Base-by-base conservation (phyloP, 2,329 filamentous ascomycete species). In the Pezicula radicicola region DNA sequence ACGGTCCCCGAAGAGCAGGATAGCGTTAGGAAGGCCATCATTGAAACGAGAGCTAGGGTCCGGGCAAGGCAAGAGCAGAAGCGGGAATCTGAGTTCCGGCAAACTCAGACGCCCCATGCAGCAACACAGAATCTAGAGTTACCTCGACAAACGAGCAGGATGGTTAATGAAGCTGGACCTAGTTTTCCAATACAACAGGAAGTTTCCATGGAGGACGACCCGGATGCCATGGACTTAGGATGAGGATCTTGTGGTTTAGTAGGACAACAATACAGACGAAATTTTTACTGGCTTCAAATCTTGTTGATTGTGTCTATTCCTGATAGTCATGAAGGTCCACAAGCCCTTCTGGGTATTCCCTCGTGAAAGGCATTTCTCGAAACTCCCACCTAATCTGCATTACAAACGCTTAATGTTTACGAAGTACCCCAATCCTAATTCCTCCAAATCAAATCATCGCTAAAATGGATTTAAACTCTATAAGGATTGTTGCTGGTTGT, bases 1-100 rank as follows among this genome's bases (percentile, higher is more conserved):
- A 87, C 83, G 0, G 80, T 96, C 18, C 84, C 91, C 1, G 79
- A 84, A 66, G 85, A 89, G 58, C 79, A 87, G 28, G 87, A 93
- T 67, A 87, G 81, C 55, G 89, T 96, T 55, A 80, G 91, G 54
- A 90, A 86, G 68, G 90, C 90, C 8, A 91, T 97, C 58, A 75
- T 93, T 48, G 92, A 96, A 68, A 83, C 89, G 2, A 80, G 91
- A 48, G 81, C 80, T 44, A 79, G 91, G 50, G 77, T 83, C 33
- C 75, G 88, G 49, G 83, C 88, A 59, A 76, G 72, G 66, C 81
- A 84, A 63, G 74, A 70, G 54, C 65, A 65, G 49, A 72, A 74
- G 62, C 63, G 64, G 49, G 66, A 69, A 55, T 60, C 58, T 18
- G 53, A 55, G 21, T 51, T 48, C 30, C 47, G 15, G 33, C 25